Percentiles rank a stretch among this genome's conserved stretches.
These are phyloP conservation scores for Euphrasia confusa DNA, from an alignment of 257 asterid species.

Conservation along the genomic window DNA sequence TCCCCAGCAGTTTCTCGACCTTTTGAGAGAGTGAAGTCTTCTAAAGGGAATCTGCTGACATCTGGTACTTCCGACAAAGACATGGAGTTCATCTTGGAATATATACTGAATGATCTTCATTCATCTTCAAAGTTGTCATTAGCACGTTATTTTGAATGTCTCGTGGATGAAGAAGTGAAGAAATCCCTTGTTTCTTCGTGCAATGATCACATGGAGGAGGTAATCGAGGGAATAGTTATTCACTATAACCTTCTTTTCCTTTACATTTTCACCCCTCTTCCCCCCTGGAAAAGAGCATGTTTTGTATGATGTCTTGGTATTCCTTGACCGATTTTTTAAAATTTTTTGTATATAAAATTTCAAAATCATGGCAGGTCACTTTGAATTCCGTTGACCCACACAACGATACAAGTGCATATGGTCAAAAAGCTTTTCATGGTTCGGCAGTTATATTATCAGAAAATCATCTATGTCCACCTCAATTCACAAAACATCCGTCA, in stretches of 20 bases:
- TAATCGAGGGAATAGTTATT: constrained; percentile 24
- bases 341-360: constrained; percentile 18
- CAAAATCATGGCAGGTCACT: constrained; percentile 48
- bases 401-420: constrained; percentile 32
- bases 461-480: constrained; percentile 31
- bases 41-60: constrained; percentile 19
- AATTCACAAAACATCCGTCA: constrained; percentile 24
- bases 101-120: constrained; percentile 61
- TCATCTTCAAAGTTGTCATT: constrained; percentile 52
- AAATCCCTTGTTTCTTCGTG: constrained; percentile 33
- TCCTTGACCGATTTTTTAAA: constrained; percentile 18
- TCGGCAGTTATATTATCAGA: constrained; percentile 30
- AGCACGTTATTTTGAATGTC: constrained; percentile 35
- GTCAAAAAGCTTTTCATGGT: constrained; percentile 26
- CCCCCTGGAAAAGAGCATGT: constrained; percentile 6
- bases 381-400: constrained; percentile 25
- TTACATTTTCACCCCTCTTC: background rate
- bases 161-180: constrained; percentile 66
- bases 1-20: constrained; percentile 30
- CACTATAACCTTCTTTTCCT: constrained; percentile 4
- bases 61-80: constrained; percentile 27
- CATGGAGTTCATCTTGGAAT: constrained; percentile 46
- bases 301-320: constrained; percentile 15
- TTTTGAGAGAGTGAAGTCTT: constrained; percentile 31
- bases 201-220: constrained; percentile 41